phyloP scores from a whole-genome alignment of 176 grass and related monocot species.

The Triticum timopheevii region DNA sequence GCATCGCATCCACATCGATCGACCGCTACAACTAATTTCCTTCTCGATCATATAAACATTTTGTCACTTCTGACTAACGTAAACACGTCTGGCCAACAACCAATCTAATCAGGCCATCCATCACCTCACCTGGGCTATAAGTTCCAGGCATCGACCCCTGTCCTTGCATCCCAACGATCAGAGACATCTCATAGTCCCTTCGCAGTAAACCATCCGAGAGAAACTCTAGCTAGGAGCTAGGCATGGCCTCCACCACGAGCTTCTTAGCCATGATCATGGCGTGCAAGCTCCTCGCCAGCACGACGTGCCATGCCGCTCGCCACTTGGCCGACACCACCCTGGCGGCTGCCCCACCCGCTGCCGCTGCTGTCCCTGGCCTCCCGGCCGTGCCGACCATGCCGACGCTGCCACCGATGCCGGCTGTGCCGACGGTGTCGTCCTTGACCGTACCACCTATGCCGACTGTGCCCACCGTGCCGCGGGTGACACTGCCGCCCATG shows the following conservation, averaged over 20 bases:
- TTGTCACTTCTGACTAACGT: neutral
- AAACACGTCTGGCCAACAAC: neutral
- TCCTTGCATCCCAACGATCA: neutral
- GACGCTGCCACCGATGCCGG: neutral
- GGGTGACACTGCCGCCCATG: neutral
- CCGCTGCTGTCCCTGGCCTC: neutral
- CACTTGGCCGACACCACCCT: neutral
- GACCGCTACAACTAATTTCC: neutral
- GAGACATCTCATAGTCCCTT: no score
- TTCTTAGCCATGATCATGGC: slow-evolving; percentile 6
- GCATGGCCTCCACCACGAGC: neutral
- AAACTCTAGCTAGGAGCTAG: no score
- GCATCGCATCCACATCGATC: neutral
- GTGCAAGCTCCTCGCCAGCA: neutral
- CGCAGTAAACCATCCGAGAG: no score
- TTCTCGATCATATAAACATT: neutral
- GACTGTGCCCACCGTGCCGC: neutral
- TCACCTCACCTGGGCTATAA: neutral
- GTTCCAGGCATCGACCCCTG: neutral
- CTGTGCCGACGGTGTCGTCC: neutral
- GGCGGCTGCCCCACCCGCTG: neutral
- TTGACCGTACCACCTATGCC: neutral
- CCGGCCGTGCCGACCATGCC: slow-evolving; percentile 2
- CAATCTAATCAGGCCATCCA: neutral
- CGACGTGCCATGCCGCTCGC: slow-evolving; percentile 9